A percentile compares a stretch with the other conserved stretches of the same genome.
These are phyloP conservation scores for Vitis rotundifolia DNA, from an alignment of 164 flowering plant genomes.

Conservation along the genomic window DNA sequence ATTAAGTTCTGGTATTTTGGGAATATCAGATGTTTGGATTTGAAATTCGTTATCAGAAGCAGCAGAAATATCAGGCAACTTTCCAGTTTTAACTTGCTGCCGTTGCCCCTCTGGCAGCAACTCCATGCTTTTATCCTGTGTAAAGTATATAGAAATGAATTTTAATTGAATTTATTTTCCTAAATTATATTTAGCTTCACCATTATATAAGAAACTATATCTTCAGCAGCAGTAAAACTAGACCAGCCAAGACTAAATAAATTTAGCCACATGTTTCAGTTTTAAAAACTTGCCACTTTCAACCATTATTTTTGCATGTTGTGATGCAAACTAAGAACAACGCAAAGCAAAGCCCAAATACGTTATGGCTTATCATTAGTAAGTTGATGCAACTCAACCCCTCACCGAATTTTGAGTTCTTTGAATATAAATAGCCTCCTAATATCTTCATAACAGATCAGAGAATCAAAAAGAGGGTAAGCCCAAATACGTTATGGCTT, in stretches of 20 bases:
- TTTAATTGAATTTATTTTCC: not conserved
- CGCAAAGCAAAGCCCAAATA: too few relatives aligned
- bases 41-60: conserved; percentile 31
- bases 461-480: too few relatives aligned
- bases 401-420: not conserved
- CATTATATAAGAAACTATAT: too few relatives aligned
- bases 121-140: conserved; percentile 71
- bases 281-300: not conserved
- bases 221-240: too few relatives aligned
- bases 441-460: too few relatives aligned
- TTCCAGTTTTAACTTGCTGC: conserved; percentile 60
- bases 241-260: too few relatives aligned
- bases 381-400: not conserved
- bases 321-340: not conserved
- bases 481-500: too few relatives aligned
- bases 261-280: not conserved
- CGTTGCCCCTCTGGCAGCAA: conserved; percentile 78
- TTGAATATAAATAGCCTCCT: too few relatives aligned
- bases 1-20: conserved; percentile 24
- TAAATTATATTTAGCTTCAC: not conserved
- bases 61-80: conserved; percentile 26
- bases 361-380: not conserved
- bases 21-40: conserved; percentile 27
- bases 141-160: conserved; percentile 3
- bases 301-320: not conserved